Evolutionary conservation across 139 green algal genomes (phyloP), one percentile per base, ranked within the genome.

Genomic region (Chlamydomonas sp.): DNA sequence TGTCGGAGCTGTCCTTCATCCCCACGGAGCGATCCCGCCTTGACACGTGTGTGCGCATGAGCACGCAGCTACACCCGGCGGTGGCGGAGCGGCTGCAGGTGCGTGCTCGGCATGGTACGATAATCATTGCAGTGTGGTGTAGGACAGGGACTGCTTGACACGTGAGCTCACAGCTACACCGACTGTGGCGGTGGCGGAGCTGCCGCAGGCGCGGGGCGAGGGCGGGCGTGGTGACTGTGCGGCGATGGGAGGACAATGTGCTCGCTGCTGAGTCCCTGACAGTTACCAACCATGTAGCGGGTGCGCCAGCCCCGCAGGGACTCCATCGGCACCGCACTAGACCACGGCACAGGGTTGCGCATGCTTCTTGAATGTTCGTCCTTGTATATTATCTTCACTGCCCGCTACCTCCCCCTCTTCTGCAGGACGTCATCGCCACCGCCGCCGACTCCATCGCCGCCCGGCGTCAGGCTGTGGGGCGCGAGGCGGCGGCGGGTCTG

Each of bases 1-100:
- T 91, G 80, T 63, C 63, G 2, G 88, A 90, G 85, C 88, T 93
- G 85, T 69, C 66, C 49, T 93, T 91, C 81, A 64, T 93, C 49
- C 90, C 90, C 15, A 80, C 89, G n/a, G 88, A 91, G 81, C 81
- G 78, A 31, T 83, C 72, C 15, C 88, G 90, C 15, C 68, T 91
- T 72, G 90, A 90, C 57, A 61, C 78, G 20, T 93, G 90, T 66
- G 85, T 85, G 57, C 80, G 90, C 12, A 60, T 83, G 15, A 88
- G 71, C 7, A 61, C 85, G 60, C 68, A 80, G 75, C 80, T 93
- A 80, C 90, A 91, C 85, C 88, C 88, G 9, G 85, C 90, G 4
- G 78, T 93, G 2, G 84, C 88, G 49, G 90, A 93, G 63, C 63
- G 90, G 63, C 86, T 93, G 60, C 79, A 90, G 86, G 86, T 84